These are phyloP conservation scores for Puccinellia tenuiflora DNA, from an alignment of 176 grass and related monocot species.

Conservation along the genomic window DNA sequence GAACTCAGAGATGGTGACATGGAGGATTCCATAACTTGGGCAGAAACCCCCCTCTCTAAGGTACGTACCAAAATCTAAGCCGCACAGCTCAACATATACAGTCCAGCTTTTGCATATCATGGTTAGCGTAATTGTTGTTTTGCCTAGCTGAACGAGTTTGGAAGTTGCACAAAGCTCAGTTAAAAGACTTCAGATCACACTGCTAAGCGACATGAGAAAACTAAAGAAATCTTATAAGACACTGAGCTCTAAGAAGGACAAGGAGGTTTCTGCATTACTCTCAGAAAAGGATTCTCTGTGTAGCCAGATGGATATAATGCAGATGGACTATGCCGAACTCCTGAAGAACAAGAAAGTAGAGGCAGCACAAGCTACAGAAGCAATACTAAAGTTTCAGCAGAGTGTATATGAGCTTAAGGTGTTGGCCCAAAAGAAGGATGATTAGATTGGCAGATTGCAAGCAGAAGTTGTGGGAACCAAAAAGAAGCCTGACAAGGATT, in stretches of 20 bases:
- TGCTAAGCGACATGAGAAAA: conserved; percentile 31
- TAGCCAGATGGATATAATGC: conserved; percentile 44
- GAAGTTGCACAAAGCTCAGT: background rate
- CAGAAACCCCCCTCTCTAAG: background rate
- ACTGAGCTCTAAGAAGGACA: conserved; percentile 38
- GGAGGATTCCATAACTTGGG: background rate
- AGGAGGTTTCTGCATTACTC: conserved; percentile 30
- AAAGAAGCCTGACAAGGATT: conserved; percentile 23
- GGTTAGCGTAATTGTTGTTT: background rate
- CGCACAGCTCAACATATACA: background rate
- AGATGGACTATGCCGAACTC: background rate
- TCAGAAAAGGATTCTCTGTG: conserved; percentile 38
- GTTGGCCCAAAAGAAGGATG: conserved; percentile 30
- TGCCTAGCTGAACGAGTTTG: conserved; percentile 12
- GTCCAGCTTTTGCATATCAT: background rate
- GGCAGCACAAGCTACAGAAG: conserved; percentile 34
- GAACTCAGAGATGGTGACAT: background rate
- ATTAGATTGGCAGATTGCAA: background rate
- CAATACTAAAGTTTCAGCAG: conserved; percentile 13
- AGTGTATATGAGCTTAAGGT: conserved; percentile 1
- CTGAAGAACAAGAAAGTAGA: conserved; percentile 31
- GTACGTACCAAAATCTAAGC: background rate
- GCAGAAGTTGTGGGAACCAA: background rate
- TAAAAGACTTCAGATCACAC: background rate
- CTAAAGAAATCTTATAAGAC: conserved; percentile 37